Base-by-base conservation (phyloP, 805 yeast species). In the Spathaspora sp. region DNA sequence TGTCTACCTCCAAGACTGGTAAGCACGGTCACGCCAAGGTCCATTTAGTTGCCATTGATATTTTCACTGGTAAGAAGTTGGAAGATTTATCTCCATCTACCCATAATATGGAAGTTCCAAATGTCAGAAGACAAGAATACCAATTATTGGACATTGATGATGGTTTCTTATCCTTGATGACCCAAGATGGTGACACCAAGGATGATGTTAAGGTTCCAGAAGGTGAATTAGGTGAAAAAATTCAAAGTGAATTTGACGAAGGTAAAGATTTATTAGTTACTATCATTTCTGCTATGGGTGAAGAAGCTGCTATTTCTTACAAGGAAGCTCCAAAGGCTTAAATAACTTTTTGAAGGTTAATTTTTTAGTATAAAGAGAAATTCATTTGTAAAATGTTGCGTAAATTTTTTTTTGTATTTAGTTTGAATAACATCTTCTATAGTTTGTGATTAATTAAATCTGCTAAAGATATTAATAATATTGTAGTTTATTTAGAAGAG, bases 1-100 rank as follows among this genome's bases (percentile, higher is more conserved):
- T 94, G 99, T 94, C 99, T 59, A 94, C 99, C 73, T 94, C 99
- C 72, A 94, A 94, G 88, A 94, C 99, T 68, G 99, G 99, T 82
- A 94, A 94, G 97, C 99, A 94, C 88, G 99, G 99, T 83, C 99
- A 94, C 94, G 99, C 99, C 77, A 94, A 94, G 86, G 99, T 94
- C 78, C 98, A 94, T 81, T 85, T 94, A 81, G 98, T 94, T 64
- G 98, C 98, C 74, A 86, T 89, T 68, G 99, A 94, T 78, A 93
- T 94, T 77, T 94, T 94, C 93, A 94, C 99, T 69, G 88, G 89
- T 78, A 94, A 94, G 92, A 94, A 94, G 85, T 86, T 92, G 78
- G 99, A 94, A 86, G 99, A 94, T 81, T 88, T 94, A 77, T 94
- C 99, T 65, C 99, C 99, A 80, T 94, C 99, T 60, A 94, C 99